phyloP scores from a whole-genome alignment of 2,329 filamentous ascomycete genomes.

The Colletotrichum sp. region DNA sequence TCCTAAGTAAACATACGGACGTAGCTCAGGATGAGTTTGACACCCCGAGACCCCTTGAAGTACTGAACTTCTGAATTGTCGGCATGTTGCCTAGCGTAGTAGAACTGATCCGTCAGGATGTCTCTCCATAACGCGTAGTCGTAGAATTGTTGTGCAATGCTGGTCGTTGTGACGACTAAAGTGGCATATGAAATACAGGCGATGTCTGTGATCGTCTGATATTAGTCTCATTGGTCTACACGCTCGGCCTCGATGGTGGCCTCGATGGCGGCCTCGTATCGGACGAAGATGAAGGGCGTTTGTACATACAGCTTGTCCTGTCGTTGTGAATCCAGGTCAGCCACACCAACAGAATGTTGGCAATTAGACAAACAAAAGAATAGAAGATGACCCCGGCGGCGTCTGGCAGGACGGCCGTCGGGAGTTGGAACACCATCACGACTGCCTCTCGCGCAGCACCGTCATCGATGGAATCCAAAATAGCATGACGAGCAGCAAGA shows the following conservation, averaged over 20 bases:
- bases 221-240: background rate
- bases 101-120: constrained; percentile 12
- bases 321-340: constrained; percentile 18
- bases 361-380: constrained; percentile 10
- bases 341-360: constrained; percentile 11
- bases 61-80: constrained; percentile 15
- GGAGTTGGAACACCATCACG: constrained; percentile 19
- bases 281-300: background rate
- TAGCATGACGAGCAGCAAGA: constrained; percentile 1
- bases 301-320: constrained; percentile 11
- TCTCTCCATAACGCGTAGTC: constrained; percentile 6
- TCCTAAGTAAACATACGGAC: background rate
- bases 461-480: background rate
- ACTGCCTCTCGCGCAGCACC: background rate
- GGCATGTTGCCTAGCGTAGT: constrained; percentile 10
- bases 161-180: constrained; percentile 5
- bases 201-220: background rate
- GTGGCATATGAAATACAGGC: constrained; percentile 13
- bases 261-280: background rate
- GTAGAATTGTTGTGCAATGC: constrained; percentile 14
- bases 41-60: background rate
- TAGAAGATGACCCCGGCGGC: constrained; percentile 8
- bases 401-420: constrained; percentile 10
- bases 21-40: constrained; percentile 14
- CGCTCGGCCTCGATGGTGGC: background rate